Percentiles rank a stretch among this genome's conserved stretches.
Conservation (phyloP, 2,329 filamentous ascomycete species). For the Remersonia thermophila region DNA sequence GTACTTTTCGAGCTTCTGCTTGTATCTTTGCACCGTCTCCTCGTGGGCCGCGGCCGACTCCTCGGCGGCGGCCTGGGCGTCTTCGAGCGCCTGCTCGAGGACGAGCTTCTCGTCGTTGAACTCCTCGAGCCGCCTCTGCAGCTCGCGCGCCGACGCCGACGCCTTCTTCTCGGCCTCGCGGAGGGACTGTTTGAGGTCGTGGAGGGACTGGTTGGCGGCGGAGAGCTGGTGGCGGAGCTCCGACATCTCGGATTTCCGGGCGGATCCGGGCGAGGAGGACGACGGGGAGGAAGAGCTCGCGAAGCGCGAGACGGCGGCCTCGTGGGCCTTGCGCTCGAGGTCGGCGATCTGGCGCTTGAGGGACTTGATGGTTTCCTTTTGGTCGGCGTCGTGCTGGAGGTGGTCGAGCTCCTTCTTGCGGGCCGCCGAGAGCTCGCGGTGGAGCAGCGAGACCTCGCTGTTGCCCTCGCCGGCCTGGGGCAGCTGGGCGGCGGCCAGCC, state of each 20-base stretch:
- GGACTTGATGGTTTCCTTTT: conserved; percentile 49
- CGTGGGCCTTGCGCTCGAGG: conserved; percentile 55
- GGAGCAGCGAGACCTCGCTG: conserved; percentile 47
- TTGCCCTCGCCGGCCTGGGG: conserved; percentile 30
- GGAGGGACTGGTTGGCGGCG: conserved; percentile 45
- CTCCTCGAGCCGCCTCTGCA: conserved; percentile 43
- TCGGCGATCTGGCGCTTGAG: conserved; percentile 54
- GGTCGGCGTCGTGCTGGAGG: conserved; percentile 50
- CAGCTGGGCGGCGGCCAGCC: conserved; percentile 25
- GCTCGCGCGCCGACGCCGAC: conserved; percentile 29
- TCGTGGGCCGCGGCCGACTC: conserved; percentile 33
- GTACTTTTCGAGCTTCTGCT: conserved; percentile 38
- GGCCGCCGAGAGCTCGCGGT: conserved; percentile 49
- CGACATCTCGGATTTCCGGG: conserved; percentile 42
- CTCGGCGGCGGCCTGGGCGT: conserved; percentile 39
- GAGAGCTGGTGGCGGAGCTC: conserved; percentile 49
- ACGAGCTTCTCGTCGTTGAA: conserved; percentile 47
- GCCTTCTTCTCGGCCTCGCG: conserved; percentile 39
- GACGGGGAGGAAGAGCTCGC: conserved; percentile 28
- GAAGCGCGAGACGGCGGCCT: conserved; percentile 44
- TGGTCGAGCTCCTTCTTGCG: conserved; percentile 55
- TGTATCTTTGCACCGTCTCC: conserved; percentile 30
- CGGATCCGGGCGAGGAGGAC: conserved; percentile 38
- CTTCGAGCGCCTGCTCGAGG: conserved; percentile 46
- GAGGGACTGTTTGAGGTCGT: conserved; percentile 38